Percentiles rank a stretch among this genome's conserved stretches.
Conservation (phyloP, 805 yeast genomes). For the Candida manassasensis region DNA sequence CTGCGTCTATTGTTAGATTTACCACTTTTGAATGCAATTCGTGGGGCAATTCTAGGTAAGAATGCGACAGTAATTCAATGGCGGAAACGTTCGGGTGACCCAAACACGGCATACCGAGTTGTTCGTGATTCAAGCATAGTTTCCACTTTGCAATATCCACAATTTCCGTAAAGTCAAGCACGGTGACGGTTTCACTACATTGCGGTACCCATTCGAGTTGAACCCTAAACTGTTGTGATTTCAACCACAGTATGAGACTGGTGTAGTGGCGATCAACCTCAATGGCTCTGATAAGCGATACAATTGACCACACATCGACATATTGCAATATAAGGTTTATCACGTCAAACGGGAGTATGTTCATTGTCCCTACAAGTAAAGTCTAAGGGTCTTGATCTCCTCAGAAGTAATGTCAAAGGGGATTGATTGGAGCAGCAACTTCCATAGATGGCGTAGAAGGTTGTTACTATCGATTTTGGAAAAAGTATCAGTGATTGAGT, state of each 20-base stretch:
- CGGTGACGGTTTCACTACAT: neutral
- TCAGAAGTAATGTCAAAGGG: too few species aligned
- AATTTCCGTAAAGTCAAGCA: neutral
- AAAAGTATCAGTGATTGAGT: too few species aligned
- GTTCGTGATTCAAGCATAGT: neutral
- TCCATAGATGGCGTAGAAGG: too few species aligned
- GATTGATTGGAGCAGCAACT: too few species aligned
- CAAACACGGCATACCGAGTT: neutral
- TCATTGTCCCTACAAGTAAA: too few species aligned
- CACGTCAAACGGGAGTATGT: neutral
- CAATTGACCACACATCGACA: neutral
- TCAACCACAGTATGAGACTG: neutral
- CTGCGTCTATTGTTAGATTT: neutral
- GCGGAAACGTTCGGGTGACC: neutral
- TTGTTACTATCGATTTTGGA: too few species aligned
- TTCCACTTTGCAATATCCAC: neutral
- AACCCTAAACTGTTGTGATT: neutral
- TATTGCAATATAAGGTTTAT: neutral
- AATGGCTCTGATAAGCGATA: neutral
- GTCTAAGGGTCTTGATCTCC: too few species aligned
- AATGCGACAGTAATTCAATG: neutral
- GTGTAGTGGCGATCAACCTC: neutral
- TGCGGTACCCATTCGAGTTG: neutral
- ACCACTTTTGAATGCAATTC: neutral
- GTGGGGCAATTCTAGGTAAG: neutral